Evolutionary conservation across 768 basidiomycete species (phyloP).

Genomic region (Amanita inopinata): DNA sequence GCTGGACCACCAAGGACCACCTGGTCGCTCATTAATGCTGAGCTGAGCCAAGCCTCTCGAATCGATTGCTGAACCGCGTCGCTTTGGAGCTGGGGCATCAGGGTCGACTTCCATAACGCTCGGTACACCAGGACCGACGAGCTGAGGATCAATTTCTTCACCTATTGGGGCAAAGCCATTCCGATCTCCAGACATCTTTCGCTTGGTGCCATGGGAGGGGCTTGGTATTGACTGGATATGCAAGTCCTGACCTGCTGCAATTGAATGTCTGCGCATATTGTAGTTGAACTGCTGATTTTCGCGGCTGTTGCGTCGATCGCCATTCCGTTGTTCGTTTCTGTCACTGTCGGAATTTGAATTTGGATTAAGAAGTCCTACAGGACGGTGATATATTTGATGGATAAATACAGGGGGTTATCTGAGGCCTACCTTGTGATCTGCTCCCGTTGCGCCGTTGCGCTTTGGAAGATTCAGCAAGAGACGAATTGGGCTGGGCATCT

Average conservation of each 20-base stretch:
- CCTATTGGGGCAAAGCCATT: conserved; percentile 37
- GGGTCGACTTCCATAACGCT: conserved; percentile 47
- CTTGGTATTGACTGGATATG: conserved; percentile 26
- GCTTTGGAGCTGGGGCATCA: conserved; percentile 68
- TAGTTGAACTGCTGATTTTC: conserved; percentile 53
- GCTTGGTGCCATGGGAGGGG: conserved; percentile 57
- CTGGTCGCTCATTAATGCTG: conserved; percentile 63
- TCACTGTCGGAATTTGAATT: conserved; percentile 32
- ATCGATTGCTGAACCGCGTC: conserved; percentile 77
- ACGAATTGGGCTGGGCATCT: conserved; percentile 18
- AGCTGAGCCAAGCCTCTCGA: conserved; percentile 67
- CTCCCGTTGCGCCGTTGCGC: neutral
- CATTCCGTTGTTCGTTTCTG: conserved; percentile 21
- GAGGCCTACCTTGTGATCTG: neutral
- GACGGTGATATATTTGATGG: conserved; percentile 12
- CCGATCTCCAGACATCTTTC: conserved; percentile 74
- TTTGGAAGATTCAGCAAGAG: conserved; percentile 13
- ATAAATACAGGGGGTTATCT: neutral
- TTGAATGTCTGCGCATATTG: conserved; percentile 63
- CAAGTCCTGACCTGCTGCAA: conserved; percentile 46
- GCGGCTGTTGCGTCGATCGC: conserved; percentile 20
- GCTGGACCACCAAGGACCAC: conserved; percentile 46
- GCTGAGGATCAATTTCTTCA: conserved; percentile 58
- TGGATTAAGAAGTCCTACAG: conserved; percentile 20
- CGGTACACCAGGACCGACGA: conserved; percentile 59